These are phyloP conservation scores for Vanrija humicola DNA, from an alignment of 1,284 basidiomycete genomes.

Conservation along the genomic window DNA sequence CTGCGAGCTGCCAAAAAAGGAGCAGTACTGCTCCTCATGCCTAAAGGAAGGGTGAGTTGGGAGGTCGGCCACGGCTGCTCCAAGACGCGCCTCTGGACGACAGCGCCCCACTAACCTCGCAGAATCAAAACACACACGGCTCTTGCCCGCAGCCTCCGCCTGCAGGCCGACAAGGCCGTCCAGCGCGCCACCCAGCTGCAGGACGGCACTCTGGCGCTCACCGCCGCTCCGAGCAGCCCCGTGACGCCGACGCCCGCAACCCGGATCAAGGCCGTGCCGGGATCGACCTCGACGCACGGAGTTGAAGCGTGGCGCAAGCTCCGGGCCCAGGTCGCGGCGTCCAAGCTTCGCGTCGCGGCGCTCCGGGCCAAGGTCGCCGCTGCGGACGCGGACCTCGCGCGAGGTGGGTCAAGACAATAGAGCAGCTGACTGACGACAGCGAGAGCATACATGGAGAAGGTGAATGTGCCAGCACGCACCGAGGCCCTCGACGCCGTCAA, in stretches of 20 bases:
- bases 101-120: background rate
- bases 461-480: background rate
- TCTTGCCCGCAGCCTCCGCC: conserved; percentile 6
- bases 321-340: conserved; percentile 28
- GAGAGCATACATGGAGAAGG: background rate
- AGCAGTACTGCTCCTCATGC: conserved; percentile 32
- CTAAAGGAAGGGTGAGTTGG: conserved; percentile 32
- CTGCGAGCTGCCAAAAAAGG: conserved; percentile 23
- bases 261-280: too few relatives aligned
- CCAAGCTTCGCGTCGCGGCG: conserved; percentile 18
- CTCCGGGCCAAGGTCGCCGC: conserved; percentile 14
- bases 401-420: conserved; percentile 7
- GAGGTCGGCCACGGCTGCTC: background rate
- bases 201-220: background rate
- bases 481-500: conserved; percentile 5
- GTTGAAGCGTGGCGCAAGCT: conserved; percentile 29
- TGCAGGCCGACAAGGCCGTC: conserved; percentile 13
- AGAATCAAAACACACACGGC: conserved; percentile 19
- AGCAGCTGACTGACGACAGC: conserved; percentile 3
- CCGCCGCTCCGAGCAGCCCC: background rate
- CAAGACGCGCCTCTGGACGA: background rate
- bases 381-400: conserved; percentile 7
- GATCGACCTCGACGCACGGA: background rate
- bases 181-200: conserved; percentile 14
- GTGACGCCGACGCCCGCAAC: too few relatives aligned